Conservation (phyloP, 176 grass and related monocot genomes). For the Ensete glaucum region DNA sequence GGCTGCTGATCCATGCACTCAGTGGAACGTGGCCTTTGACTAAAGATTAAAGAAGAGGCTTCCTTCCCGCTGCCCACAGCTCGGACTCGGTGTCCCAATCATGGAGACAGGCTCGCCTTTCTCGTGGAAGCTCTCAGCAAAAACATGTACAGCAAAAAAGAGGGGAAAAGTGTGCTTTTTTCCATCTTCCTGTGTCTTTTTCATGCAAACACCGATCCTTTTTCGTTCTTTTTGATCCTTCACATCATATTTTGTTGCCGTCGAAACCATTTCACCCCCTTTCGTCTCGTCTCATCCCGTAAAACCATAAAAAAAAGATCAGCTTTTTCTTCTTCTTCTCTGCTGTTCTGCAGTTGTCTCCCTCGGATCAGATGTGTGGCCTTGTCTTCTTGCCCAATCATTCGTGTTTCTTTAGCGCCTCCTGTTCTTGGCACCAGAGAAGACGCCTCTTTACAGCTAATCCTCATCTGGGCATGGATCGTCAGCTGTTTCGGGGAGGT, state of each 20-base stretch:
- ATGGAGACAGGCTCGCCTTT: slow-evolving; percentile 2
- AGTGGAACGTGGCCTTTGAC: background rate
- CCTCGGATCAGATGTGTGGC: background rate
- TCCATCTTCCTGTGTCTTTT: background rate
- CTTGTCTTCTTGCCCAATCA: background rate
- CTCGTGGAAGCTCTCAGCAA: background rate
- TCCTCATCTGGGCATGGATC: slow-evolving; percentile 5
- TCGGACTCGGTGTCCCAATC: background rate
- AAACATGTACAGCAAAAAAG: background rate
- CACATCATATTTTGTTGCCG: background rate
- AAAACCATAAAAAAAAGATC: background rate
- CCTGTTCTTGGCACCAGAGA: background rate
- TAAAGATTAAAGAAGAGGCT: background rate
- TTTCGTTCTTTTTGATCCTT: background rate
- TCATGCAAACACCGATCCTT: background rate
- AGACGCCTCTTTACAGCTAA: slow-evolving; percentile 8
- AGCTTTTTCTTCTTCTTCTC: background rate
- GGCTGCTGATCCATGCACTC: background rate
- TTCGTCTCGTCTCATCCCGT: background rate
- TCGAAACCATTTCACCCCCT: background rate
- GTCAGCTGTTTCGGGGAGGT: background rate
- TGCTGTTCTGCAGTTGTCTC: background rate
- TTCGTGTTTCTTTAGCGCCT: background rate
- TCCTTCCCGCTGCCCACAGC: background rate
- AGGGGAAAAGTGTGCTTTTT: background rate